Percentiles rank a stretch among this genome's conserved stretches.
Conservation (phyloP, 169 alveolate genomes). For the Cryptosporidium sp. region DNA sequence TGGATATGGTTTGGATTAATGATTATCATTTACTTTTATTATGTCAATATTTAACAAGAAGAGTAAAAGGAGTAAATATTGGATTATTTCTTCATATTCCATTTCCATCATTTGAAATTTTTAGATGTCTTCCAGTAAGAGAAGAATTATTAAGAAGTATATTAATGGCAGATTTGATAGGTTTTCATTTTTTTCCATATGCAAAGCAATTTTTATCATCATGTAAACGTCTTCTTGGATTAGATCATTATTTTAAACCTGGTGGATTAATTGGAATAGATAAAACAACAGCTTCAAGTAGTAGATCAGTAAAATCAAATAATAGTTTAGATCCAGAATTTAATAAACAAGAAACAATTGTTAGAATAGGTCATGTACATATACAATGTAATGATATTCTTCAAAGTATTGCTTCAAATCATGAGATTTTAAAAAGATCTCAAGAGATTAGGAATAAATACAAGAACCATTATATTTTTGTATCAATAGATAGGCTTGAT, state of each 20-base stretch:
- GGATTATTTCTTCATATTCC: conserved; percentile 94
- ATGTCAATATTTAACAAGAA: conserved; percentile 86
- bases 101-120: conserved; percentile 93
- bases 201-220: conserved; percentile 89
- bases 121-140: conserved; percentile 89
- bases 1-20: conserved; percentile 91
- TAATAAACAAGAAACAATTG: conserved; percentile 43
- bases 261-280: conserved; percentile 89
- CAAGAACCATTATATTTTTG: conserved; percentile 19
- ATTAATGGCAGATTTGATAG: conserved; percentile 93
- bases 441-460: conserved; percentile 18
- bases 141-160: conserved; percentile 91
- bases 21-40: conserved; percentile 90
- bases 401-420: conserved; percentile 10
- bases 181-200: conserved; percentile 94
- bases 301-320: not conserved
- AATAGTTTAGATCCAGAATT: not conserved
- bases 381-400: conserved; percentile 68
- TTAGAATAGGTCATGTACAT: conserved; percentile 67
- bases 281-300: conserved; percentile 71
- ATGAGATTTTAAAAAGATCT: conserved; percentile 29
- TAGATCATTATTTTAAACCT: conserved; percentile 86
- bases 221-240: conserved; percentile 90
- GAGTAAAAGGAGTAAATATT: conserved; percentile 84
- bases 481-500: conserved; percentile 79